phyloP scores from a whole-genome alignment of 768 basidiomycete genomes.

The Suillus hirtellus region DNA sequence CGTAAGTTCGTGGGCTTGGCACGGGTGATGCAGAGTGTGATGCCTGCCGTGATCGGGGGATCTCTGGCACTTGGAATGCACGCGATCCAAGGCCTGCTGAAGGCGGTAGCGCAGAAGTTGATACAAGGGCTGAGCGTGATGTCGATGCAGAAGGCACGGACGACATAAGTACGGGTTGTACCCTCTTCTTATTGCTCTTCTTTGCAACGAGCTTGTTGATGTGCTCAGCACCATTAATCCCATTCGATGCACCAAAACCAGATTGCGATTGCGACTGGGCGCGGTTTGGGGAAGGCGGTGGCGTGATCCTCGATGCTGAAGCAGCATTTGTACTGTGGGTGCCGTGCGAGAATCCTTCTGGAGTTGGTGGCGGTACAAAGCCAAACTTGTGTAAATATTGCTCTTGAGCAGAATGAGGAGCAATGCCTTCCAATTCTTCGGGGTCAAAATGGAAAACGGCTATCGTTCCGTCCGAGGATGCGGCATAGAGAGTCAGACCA shows the following conservation, averaged over 20 bases:
- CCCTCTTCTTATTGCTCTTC: constrained; percentile 68
- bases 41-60: constrained; percentile 26
- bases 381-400: constrained; percentile 83
- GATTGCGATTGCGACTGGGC: constrained; percentile 33
- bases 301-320: constrained; percentile 38
- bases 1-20: constrained; percentile 52
- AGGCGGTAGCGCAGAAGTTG: constrained; percentile 7
- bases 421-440: constrained; percentile 80
- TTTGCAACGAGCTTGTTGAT: constrained; percentile 78
- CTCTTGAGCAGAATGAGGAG: constrained; percentile 69
- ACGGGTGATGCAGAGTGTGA: constrained; percentile 44
- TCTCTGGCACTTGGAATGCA: constrained; percentile 8
- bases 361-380: constrained; percentile 65
- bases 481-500: constrained; percentile 89
- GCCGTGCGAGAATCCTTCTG: constrained; percentile 69
- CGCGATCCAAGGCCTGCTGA: not conserved
- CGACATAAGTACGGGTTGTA: constrained; percentile 45
- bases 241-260: constrained; percentile 40
- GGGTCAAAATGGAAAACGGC: constrained; percentile 84
- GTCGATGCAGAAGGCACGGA: constrained; percentile 38
- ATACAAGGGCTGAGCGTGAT: constrained; percentile 10
- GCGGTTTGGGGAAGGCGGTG: constrained; percentile 50
- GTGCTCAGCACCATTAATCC: constrained; percentile 51
- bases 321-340: constrained; percentile 25
- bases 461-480: constrained; percentile 94